Percentiles rank a stretch among this genome's conserved stretches.
Conservation (phyloP, 2,329 filamentous ascomycete species). For the Pseudogymnoascus sp. region DNA sequence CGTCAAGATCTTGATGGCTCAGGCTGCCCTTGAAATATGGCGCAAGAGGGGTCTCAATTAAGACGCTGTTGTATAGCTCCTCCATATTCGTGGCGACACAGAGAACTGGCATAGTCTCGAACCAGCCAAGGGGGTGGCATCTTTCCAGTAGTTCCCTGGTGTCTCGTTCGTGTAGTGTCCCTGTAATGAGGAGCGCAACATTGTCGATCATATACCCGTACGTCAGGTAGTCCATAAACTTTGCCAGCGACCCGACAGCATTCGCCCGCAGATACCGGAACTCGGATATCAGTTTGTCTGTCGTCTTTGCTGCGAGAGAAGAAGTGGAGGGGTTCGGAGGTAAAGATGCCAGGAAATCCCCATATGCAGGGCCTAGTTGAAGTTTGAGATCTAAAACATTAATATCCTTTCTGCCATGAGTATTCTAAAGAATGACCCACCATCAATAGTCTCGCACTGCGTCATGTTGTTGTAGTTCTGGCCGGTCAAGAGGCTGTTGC, state of each 20-base stretch:
- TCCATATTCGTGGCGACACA: slow-evolving; percentile 98
- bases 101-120: slow-evolving; percentile 96
- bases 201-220: slow-evolving; percentile 99
- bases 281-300: slow-evolving; percentile 95
- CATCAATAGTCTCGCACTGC: slow-evolving; percentile 96
- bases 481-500: slow-evolving; percentile 82
- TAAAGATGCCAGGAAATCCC: slow-evolving; percentile 88
- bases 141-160: slow-evolving; percentile 90
- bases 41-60: slow-evolving; percentile 92
- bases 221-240: slow-evolving; percentile 96
- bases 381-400: slow-evolving; percentile 76
- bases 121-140: slow-evolving; percentile 96
- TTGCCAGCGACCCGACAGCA: slow-evolving; percentile 79
- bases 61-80: slow-evolving; percentile 94
- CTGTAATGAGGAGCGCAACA: slow-evolving; percentile 93
- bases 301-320: slow-evolving; percentile 86
- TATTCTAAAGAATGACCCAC: slow-evolving; percentile 40
- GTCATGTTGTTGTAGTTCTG: slow-evolving; percentile 92
- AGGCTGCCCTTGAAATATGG: slow-evolving; percentile 96
- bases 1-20: slow-evolving; percentile 92
- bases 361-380: slow-evolving; percentile 91
- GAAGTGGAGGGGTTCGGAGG: slow-evolving; percentile 97
- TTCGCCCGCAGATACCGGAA: slow-evolving; percentile 96
- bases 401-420: background rate
- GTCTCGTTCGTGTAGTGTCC: slow-evolving; percentile 93